phyloP scores from a whole-genome alignment of 1,284 basidiomycete genomes.

The Athelia psychrophila region DNA sequence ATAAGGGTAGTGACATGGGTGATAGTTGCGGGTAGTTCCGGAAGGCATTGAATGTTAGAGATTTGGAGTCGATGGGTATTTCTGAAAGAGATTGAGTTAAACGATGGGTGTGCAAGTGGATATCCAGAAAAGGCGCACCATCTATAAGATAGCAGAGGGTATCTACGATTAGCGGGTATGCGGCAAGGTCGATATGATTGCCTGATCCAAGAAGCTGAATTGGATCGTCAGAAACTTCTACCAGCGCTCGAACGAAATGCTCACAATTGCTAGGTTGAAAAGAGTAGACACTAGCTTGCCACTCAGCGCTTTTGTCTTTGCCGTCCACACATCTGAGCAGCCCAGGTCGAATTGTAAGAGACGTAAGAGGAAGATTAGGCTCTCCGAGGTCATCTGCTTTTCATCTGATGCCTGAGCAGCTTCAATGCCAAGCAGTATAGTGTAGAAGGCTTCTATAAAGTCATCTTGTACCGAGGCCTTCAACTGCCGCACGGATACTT shows the following conservation, averaged over 20 bases:
- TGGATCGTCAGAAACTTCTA: constrained; percentile 6
- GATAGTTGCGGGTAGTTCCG: constrained; percentile 55
- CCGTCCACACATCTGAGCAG: constrained; percentile 59
- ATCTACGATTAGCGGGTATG: constrained; percentile 67
- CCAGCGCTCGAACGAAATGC: constrained; percentile 21
- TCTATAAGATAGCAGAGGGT: constrained; percentile 72
- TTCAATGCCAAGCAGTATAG: constrained; percentile 43
- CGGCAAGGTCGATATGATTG: constrained; percentile 45
- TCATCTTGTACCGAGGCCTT: constrained; percentile 53
- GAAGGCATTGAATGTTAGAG: constrained; percentile 54
- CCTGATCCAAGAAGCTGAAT: constrained; percentile 50
- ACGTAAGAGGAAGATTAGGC: constrained; percentile 53
- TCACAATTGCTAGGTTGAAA: constrained; percentile 55
- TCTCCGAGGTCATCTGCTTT: constrained; percentile 22
- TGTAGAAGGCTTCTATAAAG: constrained; percentile 45
- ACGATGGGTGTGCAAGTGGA: too few relatives aligned
- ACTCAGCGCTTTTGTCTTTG: constrained; percentile 44
- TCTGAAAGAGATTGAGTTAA: constrained; percentile 38
- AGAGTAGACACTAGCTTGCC: constrained; percentile 43
- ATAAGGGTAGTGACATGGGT: constrained; percentile 47
- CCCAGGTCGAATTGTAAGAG: constrained; percentile 71
- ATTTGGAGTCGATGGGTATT: constrained; percentile 55
- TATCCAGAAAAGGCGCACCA: constrained; percentile 39
- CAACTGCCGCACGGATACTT: constrained; percentile 42
- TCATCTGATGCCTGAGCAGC: constrained; percentile 20